phyloP scores from a whole-genome alignment of 345 rosid species.

The Syzygium aqueum region DNA sequence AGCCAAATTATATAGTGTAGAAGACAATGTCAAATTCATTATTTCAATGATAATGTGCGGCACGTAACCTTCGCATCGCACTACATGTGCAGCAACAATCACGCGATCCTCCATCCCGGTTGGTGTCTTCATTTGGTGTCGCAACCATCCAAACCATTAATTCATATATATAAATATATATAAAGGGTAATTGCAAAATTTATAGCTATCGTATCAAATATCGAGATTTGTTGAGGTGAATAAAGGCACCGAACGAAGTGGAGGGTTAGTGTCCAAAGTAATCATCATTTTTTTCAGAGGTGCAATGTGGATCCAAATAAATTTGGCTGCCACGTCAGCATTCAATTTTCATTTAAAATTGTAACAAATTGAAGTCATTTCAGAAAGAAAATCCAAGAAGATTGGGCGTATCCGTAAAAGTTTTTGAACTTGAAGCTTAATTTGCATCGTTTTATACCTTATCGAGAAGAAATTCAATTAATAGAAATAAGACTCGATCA shows the following conservation, averaged over 20 bases:
- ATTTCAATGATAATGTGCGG: neutral
- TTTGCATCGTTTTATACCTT: neutral
- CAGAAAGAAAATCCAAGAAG: neutral
- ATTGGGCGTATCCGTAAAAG: neutral
- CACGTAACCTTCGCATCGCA: neutral
- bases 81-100: neutral
- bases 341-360: neutral
- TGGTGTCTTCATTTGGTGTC: neutral
- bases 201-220: neutral
- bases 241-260: neutral
- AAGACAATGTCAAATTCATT: neutral
- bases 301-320: neutral
- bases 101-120: neutral
- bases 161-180: fast-evolving
- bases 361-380: neutral
- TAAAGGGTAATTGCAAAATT: neutral
- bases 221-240: neutral
- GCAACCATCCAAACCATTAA: neutral
- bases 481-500: neutral
- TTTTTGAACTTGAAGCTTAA: neutral
- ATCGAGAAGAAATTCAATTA: neutral
- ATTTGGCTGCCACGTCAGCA: neutral
- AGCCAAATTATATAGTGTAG: neutral
- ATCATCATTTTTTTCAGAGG: neutral
- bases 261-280: neutral